These are phyloP conservation scores for Fusarium coffeatum DNA, from an alignment of 2,329 filamentous ascomycete species.

Conservation along the genomic window DNA sequence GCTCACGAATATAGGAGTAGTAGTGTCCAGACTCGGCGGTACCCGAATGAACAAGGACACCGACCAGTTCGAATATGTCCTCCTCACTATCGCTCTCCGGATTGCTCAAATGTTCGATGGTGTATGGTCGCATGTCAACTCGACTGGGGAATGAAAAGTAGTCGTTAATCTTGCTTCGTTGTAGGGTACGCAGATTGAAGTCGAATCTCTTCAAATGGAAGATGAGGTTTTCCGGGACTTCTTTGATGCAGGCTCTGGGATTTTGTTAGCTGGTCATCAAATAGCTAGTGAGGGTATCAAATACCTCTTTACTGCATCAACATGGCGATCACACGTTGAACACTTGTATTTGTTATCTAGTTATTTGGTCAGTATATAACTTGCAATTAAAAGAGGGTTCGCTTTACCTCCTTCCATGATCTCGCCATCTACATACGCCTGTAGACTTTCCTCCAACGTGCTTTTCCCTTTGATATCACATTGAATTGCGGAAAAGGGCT, in stretches of 20 bases:
- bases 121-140: slow-evolving; percentile 91
- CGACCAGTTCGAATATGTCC: slow-evolving; percentile 93
- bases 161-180: slow-evolving; percentile 94
- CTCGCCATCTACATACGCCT: slow-evolving; percentile 96
- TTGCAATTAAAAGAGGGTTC: slow-evolving; percentile 6
- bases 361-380: slow-evolving; percentile 17
- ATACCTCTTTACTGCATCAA: slow-evolving; percentile 90
- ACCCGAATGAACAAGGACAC: slow-evolving; percentile 91
- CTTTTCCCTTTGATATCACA: slow-evolving; percentile 95
- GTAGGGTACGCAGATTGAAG: slow-evolving; percentile 80
- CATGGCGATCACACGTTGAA: slow-evolving; percentile 86
- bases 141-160: slow-evolving; percentile 86
- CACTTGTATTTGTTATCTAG: slow-evolving; percentile 98
- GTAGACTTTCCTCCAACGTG: slow-evolving; percentile 84
- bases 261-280: neutral
- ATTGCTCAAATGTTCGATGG: slow-evolving; percentile 82
- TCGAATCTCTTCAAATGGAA: slow-evolving; percentile 93
- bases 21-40: slow-evolving; percentile 96
- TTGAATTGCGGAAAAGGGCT: slow-evolving; percentile 93
- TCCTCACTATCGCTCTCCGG: slow-evolving; percentile 65
- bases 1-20: slow-evolving; percentile 92
- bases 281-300: neutral
- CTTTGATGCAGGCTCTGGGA: slow-evolving; percentile 83
- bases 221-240: slow-evolving; percentile 92
- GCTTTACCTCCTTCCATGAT: slow-evolving; percentile 86